A percentile compares a stretch with the other conserved stretches of the same genome.
These are phyloP conservation scores for Magnolia changhungtana DNA, from an alignment of 164 flowering plant species.

Conservation along the genomic window DNA sequence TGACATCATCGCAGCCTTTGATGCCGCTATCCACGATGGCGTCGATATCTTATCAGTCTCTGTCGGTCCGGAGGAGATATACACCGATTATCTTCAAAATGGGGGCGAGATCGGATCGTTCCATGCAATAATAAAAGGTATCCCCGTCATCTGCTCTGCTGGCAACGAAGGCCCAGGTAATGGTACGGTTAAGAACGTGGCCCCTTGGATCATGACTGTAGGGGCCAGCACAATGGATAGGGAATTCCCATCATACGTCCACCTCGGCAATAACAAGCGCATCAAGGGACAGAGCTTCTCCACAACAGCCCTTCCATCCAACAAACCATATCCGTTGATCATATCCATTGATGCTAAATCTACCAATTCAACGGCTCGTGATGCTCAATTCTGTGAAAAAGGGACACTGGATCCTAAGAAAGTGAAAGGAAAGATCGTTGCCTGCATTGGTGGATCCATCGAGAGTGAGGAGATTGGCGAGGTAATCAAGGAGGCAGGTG, in stretches of 20 bases:
- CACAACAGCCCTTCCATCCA: constrained; percentile 29
- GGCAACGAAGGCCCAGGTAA: constrained; percentile 3
- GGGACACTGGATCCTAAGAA: constrained; percentile 33
- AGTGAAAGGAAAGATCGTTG: constrained; percentile 59
- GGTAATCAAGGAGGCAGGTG: constrained; percentile 40
- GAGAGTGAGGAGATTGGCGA: too few relatives aligned
- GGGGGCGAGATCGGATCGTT: neutral
- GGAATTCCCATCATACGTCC: neutral
- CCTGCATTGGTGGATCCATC: too few relatives aligned
- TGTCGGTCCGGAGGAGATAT: neutral
- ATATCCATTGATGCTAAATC: constrained; percentile 27
- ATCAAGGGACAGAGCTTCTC: constrained; percentile 59
- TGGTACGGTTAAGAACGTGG: neutral
- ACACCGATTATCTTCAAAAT: neutral
- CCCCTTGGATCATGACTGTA: constrained; percentile 11
- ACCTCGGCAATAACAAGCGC: constrained; percentile 17
- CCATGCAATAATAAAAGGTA: too few relatives aligned
- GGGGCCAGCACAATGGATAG: constrained; percentile 8
- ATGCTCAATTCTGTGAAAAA: neutral
- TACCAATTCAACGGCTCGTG: constrained; percentile 20
- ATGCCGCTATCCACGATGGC: too few relatives aligned
- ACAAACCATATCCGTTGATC: constrained; percentile 31
- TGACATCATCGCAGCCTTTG: too few relatives aligned
- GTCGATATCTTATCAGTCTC: neutral
- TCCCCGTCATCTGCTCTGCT: neutral